These are phyloP conservation scores for Takakia lepidozioides DNA, from an alignment of 225 moss, liverwort and hornwort species.

Conservation along the genomic window DNA sequence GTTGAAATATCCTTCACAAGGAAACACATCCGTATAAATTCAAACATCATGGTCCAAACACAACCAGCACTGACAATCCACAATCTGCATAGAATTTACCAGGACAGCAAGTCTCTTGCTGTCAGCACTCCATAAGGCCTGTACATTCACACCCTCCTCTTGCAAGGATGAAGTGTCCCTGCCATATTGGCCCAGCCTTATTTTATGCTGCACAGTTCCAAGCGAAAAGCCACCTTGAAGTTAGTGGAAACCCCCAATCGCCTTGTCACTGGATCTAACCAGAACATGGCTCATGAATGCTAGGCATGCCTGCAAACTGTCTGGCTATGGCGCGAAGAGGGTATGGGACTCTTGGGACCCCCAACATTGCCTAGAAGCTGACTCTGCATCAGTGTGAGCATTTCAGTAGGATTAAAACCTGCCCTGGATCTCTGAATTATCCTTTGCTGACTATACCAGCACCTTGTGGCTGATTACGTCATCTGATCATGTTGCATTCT, in stretches of 20 bases:
- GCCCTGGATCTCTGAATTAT: background rate
- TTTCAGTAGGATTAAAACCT: no score
- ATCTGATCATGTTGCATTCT: background rate
- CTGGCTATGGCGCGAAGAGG: no score
- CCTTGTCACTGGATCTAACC: no score
- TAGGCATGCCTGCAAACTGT: no score
- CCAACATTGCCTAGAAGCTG: no score
- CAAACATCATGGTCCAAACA: background rate
- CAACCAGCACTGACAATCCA: background rate
- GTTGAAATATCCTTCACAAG: background rate
- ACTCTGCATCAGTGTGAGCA: no score
- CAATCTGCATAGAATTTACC: conserved; percentile 57
- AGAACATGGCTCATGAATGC: no score
- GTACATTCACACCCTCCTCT: conserved; percentile 74
- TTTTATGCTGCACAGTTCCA: conserved; percentile 95
- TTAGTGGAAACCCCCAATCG: background rate
- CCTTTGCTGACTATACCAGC: background rate
- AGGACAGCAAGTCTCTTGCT: conserved; percentile 69
- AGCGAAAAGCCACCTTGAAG: no score
- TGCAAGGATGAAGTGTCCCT: conserved; percentile 50
- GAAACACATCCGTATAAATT: background rate
- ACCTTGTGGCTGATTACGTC: background rate
- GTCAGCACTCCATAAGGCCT: conserved; percentile 83
- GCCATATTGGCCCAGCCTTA: conserved; percentile 74
- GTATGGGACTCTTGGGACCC: no score